Evolutionary conservation across 768 basidiomycete species (phyloP).

Genomic region (Austroboletus festivus): DNA sequence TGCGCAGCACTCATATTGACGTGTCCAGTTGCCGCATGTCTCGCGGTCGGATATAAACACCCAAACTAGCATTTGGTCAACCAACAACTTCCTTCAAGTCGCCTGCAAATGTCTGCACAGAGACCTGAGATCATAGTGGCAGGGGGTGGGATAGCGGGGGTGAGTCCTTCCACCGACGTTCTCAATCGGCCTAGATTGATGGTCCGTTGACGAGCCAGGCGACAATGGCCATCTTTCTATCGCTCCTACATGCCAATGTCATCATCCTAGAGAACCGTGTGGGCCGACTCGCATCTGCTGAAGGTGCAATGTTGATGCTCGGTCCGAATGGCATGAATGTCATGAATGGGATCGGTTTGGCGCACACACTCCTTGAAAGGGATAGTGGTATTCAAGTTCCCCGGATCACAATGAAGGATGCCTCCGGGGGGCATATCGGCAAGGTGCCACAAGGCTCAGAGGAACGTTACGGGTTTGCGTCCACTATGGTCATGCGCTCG

Average conservation of each 20-base stretch:
- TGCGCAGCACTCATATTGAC: not conserved
- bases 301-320: slow-evolving; percentile 29
- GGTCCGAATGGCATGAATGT: slow-evolving; percentile 30
- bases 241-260: slow-evolving; percentile 15
- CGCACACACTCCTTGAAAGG: slow-evolving; percentile 20
- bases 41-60: not conserved
- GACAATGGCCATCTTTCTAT: slow-evolving; percentile 25
- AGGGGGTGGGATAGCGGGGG: slow-evolving; percentile 29
- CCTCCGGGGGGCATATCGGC: slow-evolving; percentile 20
- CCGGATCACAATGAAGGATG: slow-evolving; percentile 21
- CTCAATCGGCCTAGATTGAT: not conserved
- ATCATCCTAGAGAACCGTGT: slow-evolving; percentile 24
- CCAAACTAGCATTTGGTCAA: not conserved
- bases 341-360: slow-evolving; percentile 26
- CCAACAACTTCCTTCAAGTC: not conserved
- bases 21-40: not conserved
- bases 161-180: not conserved
- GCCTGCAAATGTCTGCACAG: slow-evolving; percentile 12
- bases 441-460: slow-evolving; percentile 25
- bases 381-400: slow-evolving; percentile 19
- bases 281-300: slow-evolving; percentile 13
- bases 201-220: slow-evolving; percentile 7
- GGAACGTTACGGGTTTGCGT: slow-evolving; percentile 27
- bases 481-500: slow-evolving; percentile 26
- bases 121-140: slow-evolving; percentile 26